A percentile compares a stretch with the other conserved stretches of the same genome.
Evolutionary conservation across 2,329 filamentous ascomycete species (phyloP).

Genomic region (Aspergillus spinulosporus): DNA sequence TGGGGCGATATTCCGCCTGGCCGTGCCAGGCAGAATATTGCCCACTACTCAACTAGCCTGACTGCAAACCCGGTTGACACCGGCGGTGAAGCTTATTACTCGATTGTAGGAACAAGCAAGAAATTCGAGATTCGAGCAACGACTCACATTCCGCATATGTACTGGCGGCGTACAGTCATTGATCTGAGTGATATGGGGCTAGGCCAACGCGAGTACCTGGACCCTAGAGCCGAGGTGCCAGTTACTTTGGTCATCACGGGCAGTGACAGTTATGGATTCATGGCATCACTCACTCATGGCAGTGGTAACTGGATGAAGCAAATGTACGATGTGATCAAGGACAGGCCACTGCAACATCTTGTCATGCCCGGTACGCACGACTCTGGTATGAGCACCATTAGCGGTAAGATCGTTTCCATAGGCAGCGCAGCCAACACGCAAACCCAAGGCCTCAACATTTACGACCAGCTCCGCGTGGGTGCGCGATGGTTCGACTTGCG

Average conservation of each 20-base stretch:
- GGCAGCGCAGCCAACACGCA: slow-evolving; percentile 13
- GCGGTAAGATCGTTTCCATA: slow-evolving; percentile 9
- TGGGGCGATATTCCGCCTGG: slow-evolving; percentile 15
- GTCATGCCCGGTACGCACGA: slow-evolving; percentile 16
- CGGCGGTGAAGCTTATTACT: slow-evolving; percentile 15
- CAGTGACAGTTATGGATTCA: slow-evolving; percentile 9
- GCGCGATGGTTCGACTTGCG: slow-evolving; percentile 15
- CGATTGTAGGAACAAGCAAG: slow-evolving; percentile 10
- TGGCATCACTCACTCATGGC: slow-evolving; percentile 11
- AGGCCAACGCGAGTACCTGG: slow-evolving; percentile 13
- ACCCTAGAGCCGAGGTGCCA: slow-evolving; percentile 8
- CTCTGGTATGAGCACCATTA: slow-evolving; percentile 18
- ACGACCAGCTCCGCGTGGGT: slow-evolving; percentile 13
- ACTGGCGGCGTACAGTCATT: slow-evolving; percentile 13
- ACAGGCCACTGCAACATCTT: slow-evolving; percentile 12
- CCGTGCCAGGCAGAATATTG: slow-evolving; percentile 12
- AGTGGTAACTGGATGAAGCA: slow-evolving; percentile 11
- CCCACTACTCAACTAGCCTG: slow-evolving; percentile 1
- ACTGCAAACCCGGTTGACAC: slow-evolving; percentile 7
- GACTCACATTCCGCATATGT: slow-evolving; percentile 9
- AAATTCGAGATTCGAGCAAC: slow-evolving; percentile 14
- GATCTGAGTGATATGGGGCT: slow-evolving; percentile 12
- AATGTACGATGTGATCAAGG: slow-evolving; percentile 14
- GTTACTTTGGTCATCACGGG: slow-evolving; percentile 16
- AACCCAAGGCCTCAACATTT: slow-evolving; percentile 14